Conservation (phyloP, 495 filamentous ascomycete species). For the Xylaria bambusicola region DNA sequence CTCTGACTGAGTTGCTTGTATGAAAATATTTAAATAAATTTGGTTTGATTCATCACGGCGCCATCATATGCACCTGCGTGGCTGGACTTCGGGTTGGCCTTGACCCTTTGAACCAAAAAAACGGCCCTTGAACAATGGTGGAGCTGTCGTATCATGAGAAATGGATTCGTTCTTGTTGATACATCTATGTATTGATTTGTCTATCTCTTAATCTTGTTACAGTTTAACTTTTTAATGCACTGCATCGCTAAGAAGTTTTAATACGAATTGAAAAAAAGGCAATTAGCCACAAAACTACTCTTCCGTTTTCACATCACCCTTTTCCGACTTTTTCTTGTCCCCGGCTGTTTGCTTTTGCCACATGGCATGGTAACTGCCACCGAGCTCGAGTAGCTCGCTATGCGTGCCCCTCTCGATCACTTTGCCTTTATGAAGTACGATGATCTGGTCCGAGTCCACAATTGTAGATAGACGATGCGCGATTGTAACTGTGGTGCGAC, state of each 20-base stretch:
- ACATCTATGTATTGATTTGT: slow-evolving; percentile 1
- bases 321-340: slow-evolving; percentile 67
- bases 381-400: slow-evolving; percentile 64
- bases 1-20: not conserved
- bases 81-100: too few species aligned
- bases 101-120: too few species aligned
- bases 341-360: slow-evolving; percentile 82
- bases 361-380: slow-evolving; percentile 75
- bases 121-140: too few species aligned
- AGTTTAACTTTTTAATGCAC: not conserved
- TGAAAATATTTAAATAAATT: not conserved
- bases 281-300: slow-evolving; percentile 31
- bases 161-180: not conserved
- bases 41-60: too few species aligned
- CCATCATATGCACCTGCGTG: too few species aligned
- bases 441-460: slow-evolving; percentile 76
- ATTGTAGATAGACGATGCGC: slow-evolving; percentile 79
- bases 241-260: not conserved
- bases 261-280: not conserved
- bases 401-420: slow-evolving; percentile 78
- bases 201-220: not conserved
- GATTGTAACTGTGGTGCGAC: slow-evolving; percentile 65
- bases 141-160: not conserved
- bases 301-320: slow-evolving; percentile 47
- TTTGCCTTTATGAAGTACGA: slow-evolving; percentile 73